Conservation (phyloP, 768 basidiomycete genomes). For the Macrolepiota fuliginosa region DNA sequence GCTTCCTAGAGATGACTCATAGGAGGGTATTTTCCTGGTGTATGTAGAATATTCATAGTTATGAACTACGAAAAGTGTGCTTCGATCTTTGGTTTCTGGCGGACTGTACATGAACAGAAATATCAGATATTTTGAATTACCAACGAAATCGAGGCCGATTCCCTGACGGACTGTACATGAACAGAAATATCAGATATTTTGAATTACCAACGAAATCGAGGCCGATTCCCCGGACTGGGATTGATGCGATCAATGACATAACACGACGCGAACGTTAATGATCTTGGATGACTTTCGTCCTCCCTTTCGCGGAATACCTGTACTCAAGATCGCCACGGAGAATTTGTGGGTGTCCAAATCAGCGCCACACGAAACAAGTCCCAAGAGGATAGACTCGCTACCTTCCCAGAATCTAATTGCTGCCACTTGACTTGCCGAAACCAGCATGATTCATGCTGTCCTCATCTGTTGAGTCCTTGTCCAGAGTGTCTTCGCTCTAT, state of each 20-base stretch:
- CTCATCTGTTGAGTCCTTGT: constrained; percentile 64
- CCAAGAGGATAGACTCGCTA: not conserved
- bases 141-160: too few species aligned
- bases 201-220: too few species aligned
- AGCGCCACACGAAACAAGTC: not conserved
- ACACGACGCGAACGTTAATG: not conserved
- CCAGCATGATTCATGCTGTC: constrained; percentile 78
- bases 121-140: too few species aligned
- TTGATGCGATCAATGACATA: constrained; percentile 9
- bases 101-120: not conserved
- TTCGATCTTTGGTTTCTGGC: not conserved
- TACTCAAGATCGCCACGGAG: not conserved
- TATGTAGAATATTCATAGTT: not conserved
- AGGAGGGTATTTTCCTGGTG: constrained; percentile 8
- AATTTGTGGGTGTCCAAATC: not conserved
- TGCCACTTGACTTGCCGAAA: not conserved
- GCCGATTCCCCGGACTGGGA: not conserved
- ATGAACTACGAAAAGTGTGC: not conserved
- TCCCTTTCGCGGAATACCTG: not conserved
- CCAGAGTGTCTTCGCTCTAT: constrained; percentile 11
- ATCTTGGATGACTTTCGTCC: not conserved
- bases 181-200: too few species aligned
- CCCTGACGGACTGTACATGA: not conserved
- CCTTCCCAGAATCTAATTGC: not conserved
- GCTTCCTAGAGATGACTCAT: constrained; percentile 67